These are phyloP conservation scores for Colletotrichum magnum DNA, from an alignment of 2,329 filamentous ascomycete genomes.

Conservation along the genomic window DNA sequence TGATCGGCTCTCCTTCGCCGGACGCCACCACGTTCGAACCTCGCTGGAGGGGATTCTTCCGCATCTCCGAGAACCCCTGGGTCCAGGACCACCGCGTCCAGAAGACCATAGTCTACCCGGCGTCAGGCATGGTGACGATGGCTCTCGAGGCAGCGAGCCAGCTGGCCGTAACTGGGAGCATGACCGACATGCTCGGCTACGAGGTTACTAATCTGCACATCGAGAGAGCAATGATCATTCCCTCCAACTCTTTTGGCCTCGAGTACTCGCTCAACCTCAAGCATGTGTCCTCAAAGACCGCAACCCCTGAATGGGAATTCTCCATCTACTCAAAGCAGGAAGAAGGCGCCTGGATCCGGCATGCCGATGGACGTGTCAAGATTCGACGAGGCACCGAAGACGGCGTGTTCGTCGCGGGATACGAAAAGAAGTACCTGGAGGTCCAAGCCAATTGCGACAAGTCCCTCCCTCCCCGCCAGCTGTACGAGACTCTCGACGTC, in stretches of 20 bases:
- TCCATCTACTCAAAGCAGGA: slow-evolving; percentile 62
- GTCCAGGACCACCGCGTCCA: slow-evolving; percentile 66
- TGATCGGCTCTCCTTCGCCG: slow-evolving; percentile 62
- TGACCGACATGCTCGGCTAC: slow-evolving; percentile 51
- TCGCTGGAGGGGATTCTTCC: slow-evolving; percentile 65
- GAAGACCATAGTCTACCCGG: slow-evolving; percentile 65
- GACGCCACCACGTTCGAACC: slow-evolving; percentile 62
- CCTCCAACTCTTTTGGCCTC: slow-evolving; percentile 60
- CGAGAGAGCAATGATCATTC: slow-evolving; percentile 66
- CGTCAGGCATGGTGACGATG: slow-evolving; percentile 65
- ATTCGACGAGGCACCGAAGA: neutral
- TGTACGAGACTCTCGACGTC: slow-evolving; percentile 65
- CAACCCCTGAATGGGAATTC: slow-evolving; percentile 52
- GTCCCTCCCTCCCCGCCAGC: slow-evolving; percentile 56
- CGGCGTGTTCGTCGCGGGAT: neutral
- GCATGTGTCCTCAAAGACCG: slow-evolving; percentile 34
- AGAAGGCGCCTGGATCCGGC: slow-evolving; percentile 43
- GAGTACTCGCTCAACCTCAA: slow-evolving; percentile 65
- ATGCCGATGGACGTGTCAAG: slow-evolving; percentile 43
- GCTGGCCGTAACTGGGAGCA: slow-evolving; percentile 44
- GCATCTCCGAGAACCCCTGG: slow-evolving; percentile 66
- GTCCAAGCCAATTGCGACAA: slow-evolving; percentile 50
- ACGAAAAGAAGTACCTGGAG: slow-evolving; percentile 44
- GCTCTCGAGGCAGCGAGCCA: slow-evolving; percentile 62
- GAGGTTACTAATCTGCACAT: slow-evolving; percentile 63